Evolutionary conservation across 768 basidiomycete genomes (phyloP), one percentile per base, ranked within the genome.

Genomic region (Mycena maculata): DNA sequence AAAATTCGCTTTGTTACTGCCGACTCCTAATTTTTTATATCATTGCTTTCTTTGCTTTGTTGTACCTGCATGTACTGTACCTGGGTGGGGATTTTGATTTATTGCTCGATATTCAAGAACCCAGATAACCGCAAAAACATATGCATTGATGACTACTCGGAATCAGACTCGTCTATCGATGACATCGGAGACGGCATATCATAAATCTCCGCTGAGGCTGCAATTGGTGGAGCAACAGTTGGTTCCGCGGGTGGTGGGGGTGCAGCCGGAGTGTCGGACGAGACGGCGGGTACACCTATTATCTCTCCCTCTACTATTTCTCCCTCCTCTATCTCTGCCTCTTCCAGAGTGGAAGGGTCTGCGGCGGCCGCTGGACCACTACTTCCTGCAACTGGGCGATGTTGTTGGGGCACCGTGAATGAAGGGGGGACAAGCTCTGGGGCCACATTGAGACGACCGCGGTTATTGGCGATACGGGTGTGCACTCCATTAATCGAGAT

Each of bases 1-100:
- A 93, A 93, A 75, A 78, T 98, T 42, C 90, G 90, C 53, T 93
- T 96, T 76, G 84, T 88, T 58, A 74, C 74, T 60, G 75, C 59
- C 28, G 72, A 74, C 55, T 69, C 39, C 18, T 70, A 56, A 59
- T 30, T 20, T 42, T 38, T 25, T 38, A 11, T 61, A 23, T 50
- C 27, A 42, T 50, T 57, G 47, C 45, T 65, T 60, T 48, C 62
- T 31, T 68, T 65, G 39, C 66, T 67, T 42, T 67, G 57, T 62
- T 67, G 63, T 65, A 64, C 27, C 13, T 57, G n/a, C n/a, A 45
- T 59, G 23, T 36, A 56, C 30, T 63, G 45, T 63, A 63, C 44
- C 25, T 25, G 47, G 60, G 45, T 33, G 47, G 22, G 30, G 16
- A 49, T 56, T 22, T 57, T 63, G 62, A 38, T 47, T 55, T 48